These are phyloP conservation scores for Pythium insidiosum DNA, from an alignment of 352 stramenopile species.

Conservation along the genomic window DNA sequence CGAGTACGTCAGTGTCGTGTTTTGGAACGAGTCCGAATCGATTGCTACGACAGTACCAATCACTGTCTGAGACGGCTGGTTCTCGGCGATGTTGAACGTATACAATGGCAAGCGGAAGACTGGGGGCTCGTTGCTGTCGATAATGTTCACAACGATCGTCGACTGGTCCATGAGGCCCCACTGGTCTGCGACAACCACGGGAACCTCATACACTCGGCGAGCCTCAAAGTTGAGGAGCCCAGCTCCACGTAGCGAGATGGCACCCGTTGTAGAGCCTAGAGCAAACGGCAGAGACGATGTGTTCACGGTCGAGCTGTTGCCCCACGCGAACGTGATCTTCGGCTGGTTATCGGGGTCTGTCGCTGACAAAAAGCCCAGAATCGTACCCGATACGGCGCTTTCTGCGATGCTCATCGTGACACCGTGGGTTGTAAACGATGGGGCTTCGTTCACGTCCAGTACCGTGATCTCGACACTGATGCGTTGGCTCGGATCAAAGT, in stretches of 20 bases:
- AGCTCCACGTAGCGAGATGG: constrained; percentile 11
- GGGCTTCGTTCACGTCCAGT: constrained; percentile 16
- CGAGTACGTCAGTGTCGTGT: constrained; percentile 38
- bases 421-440: constrained; percentile 1
- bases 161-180: constrained; percentile 17
- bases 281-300: constrained; percentile 2
- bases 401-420: constrained; percentile 16
- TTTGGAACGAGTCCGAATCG: constrained; percentile 36
- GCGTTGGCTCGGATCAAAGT: constrained; percentile 3
- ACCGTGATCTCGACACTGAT: constrained; percentile 10
- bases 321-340: constrained; percentile 2
- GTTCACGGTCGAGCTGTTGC: not conserved
- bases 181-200: constrained; percentile 18
- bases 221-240: constrained; percentile 13
- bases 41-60: constrained; percentile 25
- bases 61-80: constrained; percentile 18
- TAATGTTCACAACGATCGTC: constrained; percentile 24
- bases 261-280: not conserved
- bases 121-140: constrained; percentile 37
- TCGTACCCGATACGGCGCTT: not conserved
- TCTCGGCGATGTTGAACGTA: constrained; percentile 26
- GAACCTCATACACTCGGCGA: constrained; percentile 6
- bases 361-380: constrained; percentile 12
- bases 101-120: constrained; percentile 24
- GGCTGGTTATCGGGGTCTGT: constrained; percentile 12